Percentiles rank a stretch among this genome's conserved stretches.
Evolutionary conservation across 352 stramenopile species (phyloP).

Genomic region (Pythium biforme): DNA sequence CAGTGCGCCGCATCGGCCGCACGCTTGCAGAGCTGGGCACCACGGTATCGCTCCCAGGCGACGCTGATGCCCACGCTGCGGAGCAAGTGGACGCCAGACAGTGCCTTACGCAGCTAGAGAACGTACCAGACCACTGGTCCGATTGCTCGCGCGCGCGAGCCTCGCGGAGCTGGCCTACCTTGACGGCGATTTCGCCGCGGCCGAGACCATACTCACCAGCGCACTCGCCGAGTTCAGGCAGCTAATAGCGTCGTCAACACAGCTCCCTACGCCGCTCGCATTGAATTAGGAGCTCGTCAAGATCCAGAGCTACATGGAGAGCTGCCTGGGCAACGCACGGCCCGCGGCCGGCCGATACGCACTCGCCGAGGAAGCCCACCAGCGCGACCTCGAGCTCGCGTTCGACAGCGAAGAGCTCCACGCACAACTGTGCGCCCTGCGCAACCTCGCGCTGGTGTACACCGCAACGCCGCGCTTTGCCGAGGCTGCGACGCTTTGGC

Average conservation of each 20-base stretch:
- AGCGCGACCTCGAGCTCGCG: constrained; percentile 48
- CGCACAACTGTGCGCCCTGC: constrained; percentile 46
- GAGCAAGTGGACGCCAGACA: constrained; percentile 23
- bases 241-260: constrained; percentile 5
- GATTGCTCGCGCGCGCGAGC: constrained; percentile 25
- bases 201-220: constrained; percentile 38
- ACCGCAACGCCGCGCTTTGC: constrained; percentile 36
- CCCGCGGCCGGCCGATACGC: constrained; percentile 43
- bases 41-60: constrained; percentile 13
- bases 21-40: constrained; percentile 30
- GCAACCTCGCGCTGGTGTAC: constrained; percentile 55
- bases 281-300: constrained; percentile 35
- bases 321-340: constrained; percentile 44
- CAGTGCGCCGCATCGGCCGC: constrained; percentile 45
- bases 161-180: constrained; percentile 46
- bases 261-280: not conserved
- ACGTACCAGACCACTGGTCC: constrained; percentile 4
- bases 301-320: constrained; percentile 45
- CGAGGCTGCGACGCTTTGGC: constrained; percentile 54
- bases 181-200: constrained; percentile 38
- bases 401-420: constrained; percentile 52
- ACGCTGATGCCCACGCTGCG: not conserved
- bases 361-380: constrained; percentile 40
- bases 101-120: constrained; percentile 26
- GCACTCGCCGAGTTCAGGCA: constrained; percentile 26